Base-by-base conservation (phyloP, 1,284 basidiomycete species). In the Puccinia polysora region DNA sequence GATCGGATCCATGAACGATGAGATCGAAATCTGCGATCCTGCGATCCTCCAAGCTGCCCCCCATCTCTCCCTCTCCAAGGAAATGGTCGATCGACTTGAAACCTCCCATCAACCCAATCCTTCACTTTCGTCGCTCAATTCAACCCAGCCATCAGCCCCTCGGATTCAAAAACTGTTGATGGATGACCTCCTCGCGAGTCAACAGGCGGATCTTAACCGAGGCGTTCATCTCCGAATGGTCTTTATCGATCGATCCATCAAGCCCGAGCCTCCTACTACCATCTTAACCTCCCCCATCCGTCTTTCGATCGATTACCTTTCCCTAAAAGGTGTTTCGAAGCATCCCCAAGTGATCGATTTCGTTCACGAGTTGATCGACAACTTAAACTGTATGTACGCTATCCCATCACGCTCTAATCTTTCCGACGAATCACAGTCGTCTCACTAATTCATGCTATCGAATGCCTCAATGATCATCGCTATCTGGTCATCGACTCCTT, bases 321-420 rank as follows among this genome's bases (percentile, higher is more conserved):
- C 20, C n/a, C 40, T 63, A 20, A 7, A 63, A 18, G 43, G 43
- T 2, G 40, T 63, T 20, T 47, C 38, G 2, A 12, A 63, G 47
- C 20, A 63, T 49, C 40, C 38, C 10, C 20, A 47, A 2, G 59
- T 63, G 6, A 4, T 63, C 4, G 43, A 63, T 7, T 63, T 63
- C 14, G 59, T 63, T 28, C 38, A 63, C 25, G 59, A 63, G 59
- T 25, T 63, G 14, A 34, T 63, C 10, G 59, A 63, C 18, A 63
- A 47, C 32, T 43, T 63, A 43, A 18, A 63, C 12, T 47, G 59
- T 63, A 30, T 43, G 59, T 23, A 15, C 28, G 4, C 1, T 3
- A 40, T 28, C n/a, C n/a, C n/a, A n/a, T n/a, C n/a, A n/a, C n/a
- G n/a, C n/a, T n/a, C n/a, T n/a, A n/a, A n/a, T n/a, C n/a, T n/a